Evolutionary conservation across 148 eudicot genomes (phyloP).

Genomic region (Diospyros kaki): DNA sequence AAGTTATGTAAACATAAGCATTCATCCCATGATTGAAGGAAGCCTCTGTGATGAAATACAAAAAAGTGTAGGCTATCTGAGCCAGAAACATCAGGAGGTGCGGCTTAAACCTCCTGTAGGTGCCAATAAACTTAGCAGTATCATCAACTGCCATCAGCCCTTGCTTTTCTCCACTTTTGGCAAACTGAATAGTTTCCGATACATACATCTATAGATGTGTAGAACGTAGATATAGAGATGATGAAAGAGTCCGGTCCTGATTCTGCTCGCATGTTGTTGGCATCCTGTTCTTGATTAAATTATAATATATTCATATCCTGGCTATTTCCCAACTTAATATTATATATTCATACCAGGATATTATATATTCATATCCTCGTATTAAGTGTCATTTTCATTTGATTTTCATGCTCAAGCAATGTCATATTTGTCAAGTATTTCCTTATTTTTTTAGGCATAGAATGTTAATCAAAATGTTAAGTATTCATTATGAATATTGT

Average conservation of each 20-base stretch:
- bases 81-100: slow-evolving; percentile 61
- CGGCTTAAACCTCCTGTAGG: slow-evolving; percentile 53
- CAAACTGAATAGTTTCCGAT: not conserved
- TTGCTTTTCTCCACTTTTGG: not conserved
- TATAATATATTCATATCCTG: not conserved
- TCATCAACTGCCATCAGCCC: slow-evolving; percentile 12
- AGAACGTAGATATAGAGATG: not conserved
- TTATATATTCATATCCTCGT: no score
- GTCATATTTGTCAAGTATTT: no score
- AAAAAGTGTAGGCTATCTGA: slow-evolving; percentile 63
- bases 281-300: slow-evolving; percentile 17
- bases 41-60: slow-evolving; percentile 75
- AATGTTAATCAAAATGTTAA: no score
- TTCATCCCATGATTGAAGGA: slow-evolving; percentile 86
- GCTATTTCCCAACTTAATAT: not conserved
- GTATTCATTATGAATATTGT: no score
- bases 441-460: no score
- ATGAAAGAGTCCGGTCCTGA: not conserved
- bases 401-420: not conserved
- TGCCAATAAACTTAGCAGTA: slow-evolving; percentile 6
- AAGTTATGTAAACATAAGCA: slow-evolving; percentile 74
- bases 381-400: not conserved
- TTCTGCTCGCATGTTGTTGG: slow-evolving; percentile 19
- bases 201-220: slow-evolving; percentile 4
- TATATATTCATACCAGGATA: not conserved